Conservation (phyloP, 257 asterid genomes). For the Paulownia fortunei region DNA sequence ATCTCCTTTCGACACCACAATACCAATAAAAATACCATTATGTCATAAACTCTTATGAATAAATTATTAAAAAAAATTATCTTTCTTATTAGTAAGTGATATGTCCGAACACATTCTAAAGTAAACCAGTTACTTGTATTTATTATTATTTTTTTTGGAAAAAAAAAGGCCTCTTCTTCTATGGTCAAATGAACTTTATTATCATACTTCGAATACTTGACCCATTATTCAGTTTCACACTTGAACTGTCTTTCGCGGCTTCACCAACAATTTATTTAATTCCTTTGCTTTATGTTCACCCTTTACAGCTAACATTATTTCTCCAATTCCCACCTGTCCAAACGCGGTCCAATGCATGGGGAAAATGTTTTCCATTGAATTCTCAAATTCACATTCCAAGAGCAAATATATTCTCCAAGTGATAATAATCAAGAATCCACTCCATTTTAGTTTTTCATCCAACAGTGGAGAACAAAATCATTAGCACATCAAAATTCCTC, state of each 20-base stretch:
- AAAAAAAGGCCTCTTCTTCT: too few relatives aligned
- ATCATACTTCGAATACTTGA: constrained; percentile 1
- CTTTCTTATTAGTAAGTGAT: too few relatives aligned
- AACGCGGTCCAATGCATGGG: background rate
- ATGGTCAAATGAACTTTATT: constrained; percentile 17
- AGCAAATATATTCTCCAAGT: background rate
- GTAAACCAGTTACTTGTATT: too few relatives aligned
- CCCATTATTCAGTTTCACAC: constrained; percentile 7
- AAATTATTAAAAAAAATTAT: too few relatives aligned
- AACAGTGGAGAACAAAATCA: constrained; percentile 24
- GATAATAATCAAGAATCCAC: background rate
- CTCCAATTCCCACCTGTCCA: background rate
- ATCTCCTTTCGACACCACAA: too few relatives aligned
- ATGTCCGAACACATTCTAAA: too few relatives aligned
- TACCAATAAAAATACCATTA: too few relatives aligned
- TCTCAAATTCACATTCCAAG: background rate
- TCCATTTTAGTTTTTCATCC: background rate
- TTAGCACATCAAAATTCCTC: constrained; percentile 19
- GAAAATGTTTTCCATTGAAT: background rate
- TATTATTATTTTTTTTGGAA: too few relatives aligned
- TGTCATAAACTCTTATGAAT: too few relatives aligned
- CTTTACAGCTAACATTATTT: background rate
- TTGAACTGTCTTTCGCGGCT: background rate
- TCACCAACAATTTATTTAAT: constrained; percentile 5
- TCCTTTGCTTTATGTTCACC: background rate